Conservation (phyloP, 371 early-diverging fungal species). For the Mucor plumbeus region DNA sequence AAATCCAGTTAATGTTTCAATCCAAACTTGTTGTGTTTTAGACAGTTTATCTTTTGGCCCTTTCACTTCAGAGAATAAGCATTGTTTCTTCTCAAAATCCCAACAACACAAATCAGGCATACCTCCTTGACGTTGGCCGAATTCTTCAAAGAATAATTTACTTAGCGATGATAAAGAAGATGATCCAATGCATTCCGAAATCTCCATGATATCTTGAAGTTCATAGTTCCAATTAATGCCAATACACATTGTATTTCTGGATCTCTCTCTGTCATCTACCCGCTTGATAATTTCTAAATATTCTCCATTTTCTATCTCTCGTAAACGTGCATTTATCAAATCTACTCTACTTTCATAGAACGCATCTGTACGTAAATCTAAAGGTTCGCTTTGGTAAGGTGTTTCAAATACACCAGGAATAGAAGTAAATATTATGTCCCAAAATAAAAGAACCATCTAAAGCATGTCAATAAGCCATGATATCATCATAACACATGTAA, state of each 20-base stretch:
- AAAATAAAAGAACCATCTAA: conserved; percentile 68
- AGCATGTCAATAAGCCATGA: background rate
- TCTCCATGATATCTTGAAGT: conserved; percentile 52
- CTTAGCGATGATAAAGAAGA: conserved; percentile 60
- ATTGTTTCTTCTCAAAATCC: conserved; percentile 58
- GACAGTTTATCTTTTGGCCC: conserved; percentile 79
- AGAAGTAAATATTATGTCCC: conserved; percentile 74
- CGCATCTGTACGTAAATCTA: conserved; percentile 71
- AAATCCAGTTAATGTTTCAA: conserved; percentile 62
- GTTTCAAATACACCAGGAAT: conserved; percentile 80
- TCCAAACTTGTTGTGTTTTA: conserved; percentile 78
- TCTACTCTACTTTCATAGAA: conserved; percentile 63
- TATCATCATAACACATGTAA: background rate
- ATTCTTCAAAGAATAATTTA: conserved; percentile 66
- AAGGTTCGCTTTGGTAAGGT: conserved; percentile 71
- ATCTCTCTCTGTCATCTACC: conserved; percentile 56
- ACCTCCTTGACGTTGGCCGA: conserved; percentile 66
- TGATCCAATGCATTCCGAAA: conserved; percentile 70
- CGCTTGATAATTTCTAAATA: conserved; percentile 45
- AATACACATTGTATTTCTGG: conserved; percentile 52
- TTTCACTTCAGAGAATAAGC: conserved; percentile 78
- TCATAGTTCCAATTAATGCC: conserved; percentile 72
- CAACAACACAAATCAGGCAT: conserved; percentile 79
- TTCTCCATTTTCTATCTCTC: conserved; percentile 46
- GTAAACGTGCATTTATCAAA: conserved; percentile 61